phyloP scores from a whole-genome alignment of 1,139 yeast species.

The Yamadazyma aaseri region DNA sequence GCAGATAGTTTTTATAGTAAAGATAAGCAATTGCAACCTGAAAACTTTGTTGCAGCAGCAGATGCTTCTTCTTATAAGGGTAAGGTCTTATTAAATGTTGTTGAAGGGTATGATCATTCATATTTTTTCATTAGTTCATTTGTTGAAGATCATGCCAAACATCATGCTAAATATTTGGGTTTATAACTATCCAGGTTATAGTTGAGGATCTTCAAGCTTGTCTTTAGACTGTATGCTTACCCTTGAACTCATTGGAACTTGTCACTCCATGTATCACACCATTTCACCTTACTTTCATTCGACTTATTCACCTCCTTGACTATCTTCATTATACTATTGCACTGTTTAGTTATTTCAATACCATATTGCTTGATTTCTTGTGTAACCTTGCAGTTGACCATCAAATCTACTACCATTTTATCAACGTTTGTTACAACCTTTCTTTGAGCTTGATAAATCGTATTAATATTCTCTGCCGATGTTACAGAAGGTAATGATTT shows the following conservation, averaged over 20 bases:
- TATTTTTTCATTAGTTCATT: slow-evolving; percentile 83
- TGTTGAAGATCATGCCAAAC: slow-evolving; percentile 80
- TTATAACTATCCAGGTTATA: too few species aligned
- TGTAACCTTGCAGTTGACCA: slow-evolving; percentile 41
- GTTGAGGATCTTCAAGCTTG: too few species aligned
- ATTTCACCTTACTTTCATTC: slow-evolving; percentile 43
- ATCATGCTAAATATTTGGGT: slow-evolving; percentile 74
- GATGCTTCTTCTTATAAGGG: slow-evolving; percentile 58
- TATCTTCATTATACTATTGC: slow-evolving; percentile 30
- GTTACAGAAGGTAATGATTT: slow-evolving; percentile 51
- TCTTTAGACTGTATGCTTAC: too few species aligned
- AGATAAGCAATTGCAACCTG: slow-evolving; percentile 73
- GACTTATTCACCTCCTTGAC: slow-evolving; percentile 38
- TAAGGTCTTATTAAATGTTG: slow-evolving; percentile 58
- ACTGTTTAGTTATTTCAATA: slow-evolving; percentile 24
- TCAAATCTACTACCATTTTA: slow-evolving; percentile 46
- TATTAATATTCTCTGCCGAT: slow-evolving; percentile 34
- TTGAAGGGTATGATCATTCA: slow-evolving; percentile 87
- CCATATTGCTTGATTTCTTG: slow-evolving; percentile 28
- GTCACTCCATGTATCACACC: slow-evolving; percentile 52
- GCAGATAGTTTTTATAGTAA: slow-evolving; percentile 67
- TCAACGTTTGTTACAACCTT: slow-evolving; percentile 39
- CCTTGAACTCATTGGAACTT: too few species aligned
- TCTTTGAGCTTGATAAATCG: slow-evolving; percentile 30
- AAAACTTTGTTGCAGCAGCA: slow-evolving; percentile 66